Evolutionary conservation across 2,329 filamentous ascomycete species (phyloP).

Genomic region (Trichophyton benhamiae): DNA sequence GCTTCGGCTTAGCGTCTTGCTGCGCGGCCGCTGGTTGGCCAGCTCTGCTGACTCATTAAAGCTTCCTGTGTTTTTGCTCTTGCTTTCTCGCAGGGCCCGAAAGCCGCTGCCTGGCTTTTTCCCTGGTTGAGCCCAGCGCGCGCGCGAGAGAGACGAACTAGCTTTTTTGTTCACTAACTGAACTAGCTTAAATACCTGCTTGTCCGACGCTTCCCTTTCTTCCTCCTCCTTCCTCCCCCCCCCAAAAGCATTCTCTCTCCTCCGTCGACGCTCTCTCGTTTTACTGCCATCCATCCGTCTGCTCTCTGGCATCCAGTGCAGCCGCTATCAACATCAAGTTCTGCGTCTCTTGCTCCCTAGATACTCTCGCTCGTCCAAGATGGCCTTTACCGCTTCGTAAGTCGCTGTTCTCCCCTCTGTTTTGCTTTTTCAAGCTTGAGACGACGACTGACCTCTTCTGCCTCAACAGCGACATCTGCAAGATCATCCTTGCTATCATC

Average conservation of each 20-base stretch:
- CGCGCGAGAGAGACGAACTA: not conserved
- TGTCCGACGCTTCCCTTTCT: not conserved
- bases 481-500: constrained; percentile 78
- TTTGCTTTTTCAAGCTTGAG: not conserved
- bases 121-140: no score
- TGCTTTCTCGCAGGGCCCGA: no score
- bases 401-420: constrained; percentile 16
- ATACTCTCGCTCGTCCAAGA: constrained; percentile 26
- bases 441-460: not conserved
- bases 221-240: not conserved
- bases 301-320: not conserved
- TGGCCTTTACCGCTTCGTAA: constrained; percentile 41
- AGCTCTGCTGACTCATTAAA: no score
- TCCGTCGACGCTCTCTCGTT: not conserved
- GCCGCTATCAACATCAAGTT: not conserved
- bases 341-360: not conserved
- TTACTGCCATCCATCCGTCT: not conserved
- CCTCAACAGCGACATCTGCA: constrained; percentile 54
- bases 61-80: no score
- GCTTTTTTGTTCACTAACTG: not conserved
- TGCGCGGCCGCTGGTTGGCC: no score
- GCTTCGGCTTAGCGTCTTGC: no score
- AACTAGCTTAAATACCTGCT: not conserved
- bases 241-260: not conserved
- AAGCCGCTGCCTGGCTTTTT: no score